Base-by-base conservation (phyloP, 768 basidiomycete genomes). In the Boletus rubescentipes region DNA sequence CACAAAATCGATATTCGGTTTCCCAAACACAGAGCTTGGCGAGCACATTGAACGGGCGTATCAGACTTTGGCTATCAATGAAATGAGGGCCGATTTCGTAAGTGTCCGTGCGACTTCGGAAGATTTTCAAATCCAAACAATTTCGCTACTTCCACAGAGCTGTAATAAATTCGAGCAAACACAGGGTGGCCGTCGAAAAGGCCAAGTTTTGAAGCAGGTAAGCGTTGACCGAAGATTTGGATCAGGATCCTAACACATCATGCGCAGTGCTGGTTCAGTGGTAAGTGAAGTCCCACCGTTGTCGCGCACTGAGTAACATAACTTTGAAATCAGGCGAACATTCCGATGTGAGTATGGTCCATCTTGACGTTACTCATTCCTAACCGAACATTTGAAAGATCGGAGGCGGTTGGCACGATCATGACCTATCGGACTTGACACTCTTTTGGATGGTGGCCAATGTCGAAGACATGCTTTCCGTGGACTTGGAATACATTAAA, bases 31-130 rank as follows among this genome's bases (percentile, higher is more conserved):
- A 11, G 55, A 70, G 16, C 72, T 90, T 11, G 87, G 87, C 32
- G 73, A 77, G 26, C 87, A 90, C 64, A 70, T 90, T 23, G 76
- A 85, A 57, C 67, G 75, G 26, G 86, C 85, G 1, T 89, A 82
- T 61, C 88, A 90, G 51, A 84, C 87, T 1, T 67, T 90, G 42
- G 88, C 87, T 18, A 68, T 89, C 20, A 78, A 89, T 55, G 88
- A 90, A 67, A 76, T 74, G 31, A 75, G 88, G 46, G 74, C 70
- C 14, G 87, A 89, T 63, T 90, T 89, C 63, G 88, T 87, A 67
- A 58, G 85, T 59, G 21, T 32, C 18, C 9, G 15, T 26, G 2
- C 16, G 9, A 18, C 18, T 35, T 42, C 12, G 18, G 47, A 23
- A 18, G 18, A 36, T 16, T 50, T 45, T 30, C 16, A 34, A n/a